These are phyloP conservation scores for Paraphoma sp. DNA, from an alignment of 2,329 filamentous ascomycete species.

Conservation along the genomic window DNA sequence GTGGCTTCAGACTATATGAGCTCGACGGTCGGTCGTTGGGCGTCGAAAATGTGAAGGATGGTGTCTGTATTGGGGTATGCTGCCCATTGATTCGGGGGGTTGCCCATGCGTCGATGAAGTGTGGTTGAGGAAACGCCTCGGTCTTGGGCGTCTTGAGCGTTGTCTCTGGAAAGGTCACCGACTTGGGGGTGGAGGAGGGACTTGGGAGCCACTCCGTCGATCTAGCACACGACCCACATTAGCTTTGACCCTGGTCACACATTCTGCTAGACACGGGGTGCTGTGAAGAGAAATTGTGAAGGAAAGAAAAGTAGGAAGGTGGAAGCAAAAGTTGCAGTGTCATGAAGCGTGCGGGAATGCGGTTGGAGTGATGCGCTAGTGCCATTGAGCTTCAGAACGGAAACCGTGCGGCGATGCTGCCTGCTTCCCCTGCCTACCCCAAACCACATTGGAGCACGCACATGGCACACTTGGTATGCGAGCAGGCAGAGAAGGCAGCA, in stretches of 20 bases:
- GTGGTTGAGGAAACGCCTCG: conserved; percentile 47
- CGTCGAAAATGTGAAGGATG: conserved; percentile 46
- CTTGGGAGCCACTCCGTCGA: conserved; percentile 58
- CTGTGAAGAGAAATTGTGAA: neutral
- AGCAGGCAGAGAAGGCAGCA: conserved; percentile 34
- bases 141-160: conserved; percentile 55
- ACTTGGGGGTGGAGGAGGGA: conserved; percentile 57
- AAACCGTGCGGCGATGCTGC: conserved; percentile 45
- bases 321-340: conserved; percentile 5
- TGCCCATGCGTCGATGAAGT: conserved; percentile 59
- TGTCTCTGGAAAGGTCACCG: conserved; percentile 48
- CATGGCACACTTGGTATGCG: conserved; percentile 19
- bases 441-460: conserved; percentile 26
- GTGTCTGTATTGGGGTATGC: conserved; percentile 51
- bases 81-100: conserved; percentile 53
- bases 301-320: conserved; percentile 12
- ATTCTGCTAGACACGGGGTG: conserved; percentile 15
- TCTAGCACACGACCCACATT: conserved; percentile 46
- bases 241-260: conserved; percentile 39
- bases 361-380: conserved; percentile 25
- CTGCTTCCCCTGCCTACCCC: conserved; percentile 40
- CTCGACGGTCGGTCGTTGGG: conserved; percentile 43
- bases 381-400: conserved; percentile 30
- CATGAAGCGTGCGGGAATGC: conserved; percentile 21
- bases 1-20: conserved; percentile 43